Percentiles rank a stretch among this genome's conserved stretches.
Evolutionary conservation across 116 monocot genomes (phyloP).

Genomic region (Posidonia oceanica): DNA sequence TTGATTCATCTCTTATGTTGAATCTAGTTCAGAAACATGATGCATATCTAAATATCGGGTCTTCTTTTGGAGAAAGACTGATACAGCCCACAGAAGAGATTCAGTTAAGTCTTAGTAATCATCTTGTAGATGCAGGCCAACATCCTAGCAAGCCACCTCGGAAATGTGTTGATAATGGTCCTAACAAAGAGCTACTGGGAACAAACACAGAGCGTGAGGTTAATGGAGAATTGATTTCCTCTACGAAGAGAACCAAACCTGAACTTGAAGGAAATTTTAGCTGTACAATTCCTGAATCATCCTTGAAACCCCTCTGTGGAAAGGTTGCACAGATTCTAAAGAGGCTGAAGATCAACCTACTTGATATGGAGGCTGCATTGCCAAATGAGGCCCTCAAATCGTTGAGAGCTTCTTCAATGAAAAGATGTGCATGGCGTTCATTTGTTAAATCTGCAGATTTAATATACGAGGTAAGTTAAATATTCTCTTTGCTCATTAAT

Average conservation of each 20-base stretch:
- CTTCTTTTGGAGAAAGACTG: not conserved
- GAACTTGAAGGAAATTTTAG: constrained; percentile 1
- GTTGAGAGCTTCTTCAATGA: constrained; percentile 26
- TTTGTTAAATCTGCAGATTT: constrained; percentile 80
- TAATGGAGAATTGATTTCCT: constrained; percentile 3
- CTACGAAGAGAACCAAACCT: not conserved
- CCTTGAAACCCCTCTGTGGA: constrained; percentile 55
- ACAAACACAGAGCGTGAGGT: not conserved
- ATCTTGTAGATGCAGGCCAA: not conserved
- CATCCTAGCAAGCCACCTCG: not conserved
- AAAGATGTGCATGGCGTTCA: constrained; percentile 80
- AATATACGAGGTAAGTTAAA: constrained; percentile 58
- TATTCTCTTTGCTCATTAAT: not conserved
- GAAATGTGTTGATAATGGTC: constrained; percentile 1
- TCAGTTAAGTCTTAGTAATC: not conserved
- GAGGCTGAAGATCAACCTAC: constrained; percentile 68
- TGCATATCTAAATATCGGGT: not conserved
- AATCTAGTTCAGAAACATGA: not conserved
- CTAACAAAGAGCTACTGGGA: not conserved
- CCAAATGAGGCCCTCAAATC: constrained; percentile 59
- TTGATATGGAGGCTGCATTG: constrained; percentile 92
- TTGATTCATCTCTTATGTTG: constrained; percentile 29
- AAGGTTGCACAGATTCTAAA: constrained; percentile 53
- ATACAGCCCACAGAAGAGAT: not conserved
- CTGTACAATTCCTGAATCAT: constrained; percentile 49